Evolutionary conservation across 78 protist species (phyloP).

Genomic region (Dictyostelium citrinum): DNA sequence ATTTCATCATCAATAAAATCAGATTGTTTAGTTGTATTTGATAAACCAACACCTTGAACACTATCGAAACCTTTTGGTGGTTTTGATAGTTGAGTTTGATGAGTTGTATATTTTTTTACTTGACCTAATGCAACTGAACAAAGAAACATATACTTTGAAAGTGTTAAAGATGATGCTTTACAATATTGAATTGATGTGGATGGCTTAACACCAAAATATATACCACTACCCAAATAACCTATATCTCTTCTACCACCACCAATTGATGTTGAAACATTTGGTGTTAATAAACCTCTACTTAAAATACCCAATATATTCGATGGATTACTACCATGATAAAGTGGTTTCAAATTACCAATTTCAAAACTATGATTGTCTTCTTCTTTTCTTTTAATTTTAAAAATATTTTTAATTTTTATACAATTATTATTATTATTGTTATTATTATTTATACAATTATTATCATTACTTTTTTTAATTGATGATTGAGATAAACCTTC

Average conservation of each 20-base stretch:
- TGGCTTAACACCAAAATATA: constrained; percentile 64
- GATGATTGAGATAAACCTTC: background rate
- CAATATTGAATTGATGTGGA: constrained; percentile 50
- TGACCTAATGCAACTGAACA: constrained; percentile 61
- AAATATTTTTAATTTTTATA: constrained; percentile 4
- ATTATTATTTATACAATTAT: background rate
- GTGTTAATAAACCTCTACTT: constrained; percentile 60
- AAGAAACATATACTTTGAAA: constrained; percentile 29
- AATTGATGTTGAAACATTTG: constrained; percentile 39
- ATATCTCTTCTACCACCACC: constrained; percentile 49
- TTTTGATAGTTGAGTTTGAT: constrained; percentile 19
- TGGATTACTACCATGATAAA: constrained; percentile 73
- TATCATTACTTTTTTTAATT: background rate
- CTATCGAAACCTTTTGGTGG: constrained; percentile 72
- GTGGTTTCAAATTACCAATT: constrained; percentile 9
- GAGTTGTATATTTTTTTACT: constrained; percentile 51
- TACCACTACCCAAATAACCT: constrained; percentile 73
- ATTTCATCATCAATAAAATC: constrained; percentile 52
- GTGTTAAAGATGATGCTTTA: background rate
- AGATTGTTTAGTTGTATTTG: background rate
- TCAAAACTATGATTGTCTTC: constrained; percentile 10
- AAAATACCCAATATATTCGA: constrained; percentile 63
- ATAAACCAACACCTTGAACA: constrained; percentile 55
- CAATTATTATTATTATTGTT: background rate
- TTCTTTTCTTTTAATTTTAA: constrained; percentile 10